Conservation (phyloP, 1,284 basidiomycete species). For the Sanghuangporus sanghuang region DNA sequence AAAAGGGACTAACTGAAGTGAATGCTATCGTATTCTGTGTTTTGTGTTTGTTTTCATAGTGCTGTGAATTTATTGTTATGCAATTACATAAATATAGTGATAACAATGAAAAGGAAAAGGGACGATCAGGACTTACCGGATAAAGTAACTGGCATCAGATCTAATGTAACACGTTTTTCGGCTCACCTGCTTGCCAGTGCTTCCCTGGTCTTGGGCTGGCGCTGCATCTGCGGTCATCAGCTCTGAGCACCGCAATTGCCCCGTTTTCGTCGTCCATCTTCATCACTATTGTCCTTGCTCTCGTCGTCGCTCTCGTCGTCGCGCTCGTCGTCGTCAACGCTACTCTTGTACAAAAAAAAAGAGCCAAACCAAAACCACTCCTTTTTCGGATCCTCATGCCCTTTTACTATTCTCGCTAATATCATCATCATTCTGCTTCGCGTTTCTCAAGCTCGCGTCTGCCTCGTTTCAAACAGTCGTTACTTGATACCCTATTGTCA, state of each 20-base stretch:
- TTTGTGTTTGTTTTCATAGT: no score
- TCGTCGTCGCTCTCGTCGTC: background rate
- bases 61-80: background rate
- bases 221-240: background rate
- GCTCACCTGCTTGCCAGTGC: background rate
- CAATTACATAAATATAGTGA: background rate
- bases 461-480: constrained; percentile 10
- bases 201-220: background rate
- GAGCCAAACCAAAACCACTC: background rate
- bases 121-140: background rate
- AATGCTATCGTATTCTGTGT: background rate
- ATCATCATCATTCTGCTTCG: background rate
- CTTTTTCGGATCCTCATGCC: background rate
- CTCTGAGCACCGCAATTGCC: background rate
- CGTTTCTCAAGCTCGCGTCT: constrained; percentile 3
- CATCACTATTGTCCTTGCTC: background rate
- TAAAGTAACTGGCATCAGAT: background rate
- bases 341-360: background rate
- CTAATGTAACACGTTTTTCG: background rate
- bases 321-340: constrained; percentile 6
- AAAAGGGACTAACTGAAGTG: background rate
- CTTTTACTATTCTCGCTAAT: constrained; percentile 6
- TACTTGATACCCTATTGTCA: constrained; percentile 2
- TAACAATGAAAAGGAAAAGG: background rate
- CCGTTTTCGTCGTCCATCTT: background rate